Conservation (phyloP, 306 rosid species). For the Gillenia trifoliata region DNA sequence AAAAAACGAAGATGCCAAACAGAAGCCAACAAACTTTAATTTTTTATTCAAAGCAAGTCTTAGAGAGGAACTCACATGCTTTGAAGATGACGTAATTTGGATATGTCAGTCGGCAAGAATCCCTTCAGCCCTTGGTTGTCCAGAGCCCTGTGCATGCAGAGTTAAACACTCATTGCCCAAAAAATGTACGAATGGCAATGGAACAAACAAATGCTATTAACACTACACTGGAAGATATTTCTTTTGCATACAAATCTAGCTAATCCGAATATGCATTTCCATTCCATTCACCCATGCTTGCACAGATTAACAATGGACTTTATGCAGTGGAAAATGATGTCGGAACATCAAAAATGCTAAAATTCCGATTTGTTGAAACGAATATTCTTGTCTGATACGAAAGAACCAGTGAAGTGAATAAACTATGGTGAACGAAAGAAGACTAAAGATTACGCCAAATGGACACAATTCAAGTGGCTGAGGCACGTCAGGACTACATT, state of each 20-base stretch:
- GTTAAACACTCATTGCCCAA: constrained; percentile 30
- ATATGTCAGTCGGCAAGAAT: constrained; percentile 64
- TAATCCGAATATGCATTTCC: background rate
- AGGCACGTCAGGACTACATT: background rate
- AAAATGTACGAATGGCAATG: background rate
- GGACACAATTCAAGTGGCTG: background rate
- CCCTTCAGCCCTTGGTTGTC: constrained; percentile 93
- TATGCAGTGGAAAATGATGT: background rate
- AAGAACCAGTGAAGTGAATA: background rate
- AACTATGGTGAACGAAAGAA: background rate
- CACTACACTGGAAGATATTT: background rate
- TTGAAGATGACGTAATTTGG: constrained; percentile 66
- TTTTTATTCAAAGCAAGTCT: constrained; percentile 1
- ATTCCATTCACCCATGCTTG: background rate
- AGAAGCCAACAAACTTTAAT: background rate
- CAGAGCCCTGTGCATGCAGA: constrained; percentile 69
- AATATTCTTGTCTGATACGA: no score
- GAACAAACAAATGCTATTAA: constrained; percentile 5
- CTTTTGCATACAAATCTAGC: background rate
- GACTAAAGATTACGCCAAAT: background rate
- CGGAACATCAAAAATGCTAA: background rate
- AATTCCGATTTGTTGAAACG: background rate
- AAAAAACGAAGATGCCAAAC: background rate
- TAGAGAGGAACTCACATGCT: constrained; percentile 62
- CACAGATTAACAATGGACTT: background rate